Conservation (phyloP, 225 moss, liverwort and hornwort species). For the Takakia lepidozioides region DNA sequence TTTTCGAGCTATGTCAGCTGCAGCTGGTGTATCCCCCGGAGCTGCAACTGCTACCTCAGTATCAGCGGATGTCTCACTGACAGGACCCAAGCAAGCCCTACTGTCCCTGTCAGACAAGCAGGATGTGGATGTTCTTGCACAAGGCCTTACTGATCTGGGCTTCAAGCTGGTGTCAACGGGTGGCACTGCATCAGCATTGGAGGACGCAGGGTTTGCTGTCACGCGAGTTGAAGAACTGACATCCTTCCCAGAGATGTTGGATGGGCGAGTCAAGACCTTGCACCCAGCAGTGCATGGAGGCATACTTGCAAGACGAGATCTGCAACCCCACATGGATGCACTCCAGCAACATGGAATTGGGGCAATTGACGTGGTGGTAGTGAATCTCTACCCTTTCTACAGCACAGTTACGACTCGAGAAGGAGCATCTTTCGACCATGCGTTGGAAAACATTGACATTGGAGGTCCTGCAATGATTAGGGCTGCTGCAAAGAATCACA, state of each 20-base stretch:
- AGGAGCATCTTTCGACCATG: constrained; percentile 61
- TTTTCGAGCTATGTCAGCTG: constrained; percentile 2
- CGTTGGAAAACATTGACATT: constrained; percentile 93
- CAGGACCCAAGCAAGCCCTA: constrained; percentile 77
- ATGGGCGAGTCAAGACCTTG: constrained; percentile 94
- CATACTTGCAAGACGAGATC: constrained; percentile 76
- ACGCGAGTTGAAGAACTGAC: constrained; percentile 85
- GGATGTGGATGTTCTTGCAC: constrained; percentile 69
- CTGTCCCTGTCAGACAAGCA: constrained; percentile 90
- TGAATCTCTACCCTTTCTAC: constrained; percentile 91
- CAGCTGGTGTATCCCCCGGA: neutral
- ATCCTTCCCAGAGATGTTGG: constrained; percentile 95
- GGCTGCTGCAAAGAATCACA: constrained; percentile 97
- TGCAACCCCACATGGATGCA: constrained; percentile 78
- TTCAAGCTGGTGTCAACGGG: constrained; percentile 88
- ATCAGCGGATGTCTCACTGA: neutral
- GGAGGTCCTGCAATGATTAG: constrained; percentile 97
- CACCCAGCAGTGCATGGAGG: constrained; percentile 96
- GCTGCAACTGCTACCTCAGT: neutral
- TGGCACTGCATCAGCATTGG: constrained; percentile 79
- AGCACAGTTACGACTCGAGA: constrained; percentile 70
- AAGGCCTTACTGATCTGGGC: constrained; percentile 71
- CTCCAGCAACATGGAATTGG: constrained; percentile 84
- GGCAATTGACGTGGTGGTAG: constrained; percentile 93
- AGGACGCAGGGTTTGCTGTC: constrained; percentile 69